Evolutionary conservation across 139 green algal genomes (phyloP).

Genomic region (Picochlorum sp.): DNA sequence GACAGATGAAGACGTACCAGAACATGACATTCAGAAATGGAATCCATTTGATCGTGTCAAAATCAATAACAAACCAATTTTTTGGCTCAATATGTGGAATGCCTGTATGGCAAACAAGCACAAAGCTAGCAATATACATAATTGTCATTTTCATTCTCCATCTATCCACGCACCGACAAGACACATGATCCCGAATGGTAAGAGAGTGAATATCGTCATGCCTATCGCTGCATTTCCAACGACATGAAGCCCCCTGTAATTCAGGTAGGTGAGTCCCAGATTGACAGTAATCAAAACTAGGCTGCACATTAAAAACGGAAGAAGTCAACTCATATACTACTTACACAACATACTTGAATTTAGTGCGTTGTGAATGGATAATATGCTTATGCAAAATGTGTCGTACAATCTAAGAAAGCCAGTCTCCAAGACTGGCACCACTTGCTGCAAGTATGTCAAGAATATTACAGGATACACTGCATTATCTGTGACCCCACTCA

Average conservation of each 20-base stretch:
- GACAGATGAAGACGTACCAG: too few relatives aligned
- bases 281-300: slow-evolving; percentile 51
- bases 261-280: slow-evolving; percentile 65
- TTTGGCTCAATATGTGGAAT: slow-evolving; percentile 39
- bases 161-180: slow-evolving; percentile 29
- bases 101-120: too few relatives aligned
- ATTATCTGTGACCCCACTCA: slow-evolving; percentile 91
- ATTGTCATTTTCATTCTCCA: too few relatives aligned
- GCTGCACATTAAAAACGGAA: too few relatives aligned
- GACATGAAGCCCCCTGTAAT: slow-evolving; percentile 83
- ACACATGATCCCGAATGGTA: slow-evolving; percentile 76
- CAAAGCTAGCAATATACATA: too few relatives aligned
- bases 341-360: too few relatives aligned
- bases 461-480: slow-evolving; percentile 93
- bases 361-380: neutral
- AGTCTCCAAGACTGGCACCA: slow-evolving; percentile 7
- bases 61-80: slow-evolving; percentile 59
- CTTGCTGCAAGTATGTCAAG: slow-evolving; percentile 66
- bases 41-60: slow-evolving; percentile 56
- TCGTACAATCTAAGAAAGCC: neutral
- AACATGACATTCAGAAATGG: slow-evolving; percentile 94
- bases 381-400: too few relatives aligned
- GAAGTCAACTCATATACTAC: too few relatives aligned
- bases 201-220: slow-evolving; percentile 64
- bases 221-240: slow-evolving; percentile 69